Conservation (phyloP, 495 filamentous ascomycete species). For the Astrocystis sublimbata region DNA sequence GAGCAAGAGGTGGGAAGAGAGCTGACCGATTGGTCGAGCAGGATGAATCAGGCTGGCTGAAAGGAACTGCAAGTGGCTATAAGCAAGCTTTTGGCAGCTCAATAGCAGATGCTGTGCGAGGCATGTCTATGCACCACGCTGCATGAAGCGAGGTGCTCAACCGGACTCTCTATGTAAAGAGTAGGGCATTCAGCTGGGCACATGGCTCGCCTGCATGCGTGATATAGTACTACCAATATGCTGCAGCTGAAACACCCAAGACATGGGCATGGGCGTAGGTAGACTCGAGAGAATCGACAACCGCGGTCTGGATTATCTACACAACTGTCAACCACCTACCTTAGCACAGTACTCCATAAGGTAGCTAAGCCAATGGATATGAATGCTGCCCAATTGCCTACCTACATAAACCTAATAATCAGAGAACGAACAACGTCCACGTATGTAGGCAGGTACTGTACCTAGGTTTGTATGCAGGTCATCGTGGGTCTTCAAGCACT, state of each 20-base stretch:
- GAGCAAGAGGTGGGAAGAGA: not conserved
- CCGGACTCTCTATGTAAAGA: not conserved
- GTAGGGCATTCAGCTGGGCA: not conserved
- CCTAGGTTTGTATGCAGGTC: not conserved
- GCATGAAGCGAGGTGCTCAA: not conserved
- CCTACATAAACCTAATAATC: too few relatives aligned
- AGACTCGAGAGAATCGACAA: too few relatives aligned
- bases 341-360: too few relatives aligned
- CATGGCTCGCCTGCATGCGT: not conserved
- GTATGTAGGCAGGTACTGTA: not conserved
- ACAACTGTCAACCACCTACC: too few relatives aligned
- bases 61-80: not conserved
- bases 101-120: constrained; percentile 7
- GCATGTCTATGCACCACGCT: constrained; percentile 1
- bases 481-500: not conserved
- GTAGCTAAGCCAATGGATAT: too few relatives aligned
- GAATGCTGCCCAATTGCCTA: constrained; percentile 5
- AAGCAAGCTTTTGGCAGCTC: not conserved
- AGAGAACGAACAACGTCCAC: not conserved
- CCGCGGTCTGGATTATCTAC: not conserved
- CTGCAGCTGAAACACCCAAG: not conserved
- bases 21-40: not conserved
- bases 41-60: constrained; percentile 10
- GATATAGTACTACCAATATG: not conserved
- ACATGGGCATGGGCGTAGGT: not conserved